phyloP scores from a whole-genome alignment of 1,139 yeast species.

The Nakaseomyces bracarensis region DNA sequence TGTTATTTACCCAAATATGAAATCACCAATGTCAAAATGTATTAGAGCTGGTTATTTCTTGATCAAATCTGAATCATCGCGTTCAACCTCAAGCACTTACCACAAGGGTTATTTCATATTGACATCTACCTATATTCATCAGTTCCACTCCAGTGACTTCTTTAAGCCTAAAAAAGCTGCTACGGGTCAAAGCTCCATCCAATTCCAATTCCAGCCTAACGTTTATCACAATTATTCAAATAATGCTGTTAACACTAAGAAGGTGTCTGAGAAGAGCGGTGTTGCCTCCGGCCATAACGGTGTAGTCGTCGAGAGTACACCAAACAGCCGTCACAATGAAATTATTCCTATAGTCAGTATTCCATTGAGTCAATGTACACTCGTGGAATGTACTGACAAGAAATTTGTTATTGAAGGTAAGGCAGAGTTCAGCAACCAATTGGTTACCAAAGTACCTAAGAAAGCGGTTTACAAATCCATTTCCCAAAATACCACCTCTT shows the following conservation, averaged over 20 bases:
- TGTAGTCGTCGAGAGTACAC: not conserved
- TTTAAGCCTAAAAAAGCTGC: slow-evolving; percentile 8
- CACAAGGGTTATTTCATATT: slow-evolving; percentile 63
- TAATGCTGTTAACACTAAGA: slow-evolving; percentile 11
- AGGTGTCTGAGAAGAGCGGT: slow-evolving; percentile 10
- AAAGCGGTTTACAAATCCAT: not conserved
- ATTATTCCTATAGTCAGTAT: slow-evolving; percentile 37
- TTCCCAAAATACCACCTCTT: not conserved
- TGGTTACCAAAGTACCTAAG: not conserved
- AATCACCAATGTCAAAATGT: slow-evolving; percentile 43
- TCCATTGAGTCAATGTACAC: slow-evolving; percentile 34
- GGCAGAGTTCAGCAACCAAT: slow-evolving; percentile 13
- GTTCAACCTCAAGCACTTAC: slow-evolving; percentile 43
- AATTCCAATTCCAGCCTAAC: slow-evolving; percentile 8
- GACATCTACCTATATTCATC: slow-evolving; percentile 64
- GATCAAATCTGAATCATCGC: slow-evolving; percentile 49
- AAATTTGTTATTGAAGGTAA: slow-evolving; percentile 29
- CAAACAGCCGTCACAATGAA: slow-evolving; percentile 4
- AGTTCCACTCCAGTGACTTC: slow-evolving; percentile 57
- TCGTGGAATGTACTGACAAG: slow-evolving; percentile 33
- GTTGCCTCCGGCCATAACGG: slow-evolving; percentile 5
- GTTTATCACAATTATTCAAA: slow-evolving; percentile 2
- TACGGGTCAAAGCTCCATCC: slow-evolving; percentile 12
- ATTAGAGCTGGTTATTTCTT: slow-evolving; percentile 46
- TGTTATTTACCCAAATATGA: slow-evolving; percentile 45